Conservation (phyloP, 2,329 filamentous ascomycete species). For the Nakataea oryzae region DNA sequence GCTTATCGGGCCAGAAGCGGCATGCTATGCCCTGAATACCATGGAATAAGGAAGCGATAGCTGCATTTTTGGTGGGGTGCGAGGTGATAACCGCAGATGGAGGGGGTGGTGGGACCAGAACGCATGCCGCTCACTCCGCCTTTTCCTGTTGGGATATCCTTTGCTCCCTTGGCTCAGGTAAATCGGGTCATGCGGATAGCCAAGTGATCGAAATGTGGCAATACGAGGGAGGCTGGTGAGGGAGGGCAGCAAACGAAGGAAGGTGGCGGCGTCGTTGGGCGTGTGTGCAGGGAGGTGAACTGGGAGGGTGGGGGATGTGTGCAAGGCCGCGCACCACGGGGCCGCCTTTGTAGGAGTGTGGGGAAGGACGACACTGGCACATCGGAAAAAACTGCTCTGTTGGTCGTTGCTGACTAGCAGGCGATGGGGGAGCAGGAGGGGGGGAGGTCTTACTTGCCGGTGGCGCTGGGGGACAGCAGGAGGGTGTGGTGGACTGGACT, state of each 20-base stretch:
- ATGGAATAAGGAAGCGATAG: no score
- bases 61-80: not conserved
- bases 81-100: not conserved
- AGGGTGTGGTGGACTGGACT: not conserved
- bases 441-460: not conserved
- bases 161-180: not conserved
- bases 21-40: not conserved
- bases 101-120: not conserved
- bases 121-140: not conserved
- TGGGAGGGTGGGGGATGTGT: constrained; percentile 27
- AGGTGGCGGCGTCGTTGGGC: constrained; percentile 8
- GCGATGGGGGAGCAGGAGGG: no score
- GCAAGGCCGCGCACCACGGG: not conserved
- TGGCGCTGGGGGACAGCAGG: not conserved
- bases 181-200: not conserved
- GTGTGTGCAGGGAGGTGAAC: constrained; percentile 42
- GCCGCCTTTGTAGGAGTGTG: not conserved
- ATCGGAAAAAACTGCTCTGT: not conserved
- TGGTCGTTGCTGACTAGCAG: not conserved
- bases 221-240: not conserved
- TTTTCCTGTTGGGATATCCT: not conserved
- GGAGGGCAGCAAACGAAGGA: constrained; percentile 10
- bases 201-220: not conserved
- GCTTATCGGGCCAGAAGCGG: not conserved
- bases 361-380: not conserved